Evolutionary conservation across 306 rosid species (phyloP).

Genomic region (Ormosia emarginata): DNA sequence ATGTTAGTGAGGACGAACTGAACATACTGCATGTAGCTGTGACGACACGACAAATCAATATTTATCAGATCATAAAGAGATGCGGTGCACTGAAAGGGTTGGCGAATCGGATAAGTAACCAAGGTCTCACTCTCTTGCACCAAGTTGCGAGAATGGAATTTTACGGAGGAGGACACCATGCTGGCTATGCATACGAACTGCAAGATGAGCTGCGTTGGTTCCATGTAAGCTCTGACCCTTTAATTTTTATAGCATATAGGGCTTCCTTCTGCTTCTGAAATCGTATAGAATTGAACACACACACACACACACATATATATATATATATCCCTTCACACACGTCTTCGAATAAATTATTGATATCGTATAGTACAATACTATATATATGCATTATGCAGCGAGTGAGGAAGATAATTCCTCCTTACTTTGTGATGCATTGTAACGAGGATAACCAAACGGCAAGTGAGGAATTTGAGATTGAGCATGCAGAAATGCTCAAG

Average conservation of each 20-base stretch:
- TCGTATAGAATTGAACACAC: too few relatives aligned
- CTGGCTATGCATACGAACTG: slow-evolving; percentile 26
- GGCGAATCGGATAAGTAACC: not conserved
- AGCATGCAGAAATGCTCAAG: not conserved
- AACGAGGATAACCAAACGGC: not conserved
- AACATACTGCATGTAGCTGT: slow-evolving; percentile 16
- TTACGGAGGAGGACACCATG: not conserved
- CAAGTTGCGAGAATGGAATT: not conserved
- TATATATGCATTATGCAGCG: slow-evolving; percentile 17
- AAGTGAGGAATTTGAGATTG: not conserved
- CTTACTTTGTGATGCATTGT: not conserved
- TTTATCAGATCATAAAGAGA: not conserved
- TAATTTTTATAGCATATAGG: too few relatives aligned
- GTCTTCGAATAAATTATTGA: too few relatives aligned
- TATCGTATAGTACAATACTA: too few relatives aligned
- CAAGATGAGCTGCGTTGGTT: slow-evolving; percentile 34
- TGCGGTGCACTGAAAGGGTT: not conserved
- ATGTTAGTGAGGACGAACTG: not conserved
- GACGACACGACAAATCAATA: not conserved
- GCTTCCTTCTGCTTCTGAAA: too few relatives aligned
- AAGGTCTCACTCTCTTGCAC: slow-evolving; percentile 23
- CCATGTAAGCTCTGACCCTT: not conserved
- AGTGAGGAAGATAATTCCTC: not conserved
- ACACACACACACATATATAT: too few relatives aligned
- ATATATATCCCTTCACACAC: too few relatives aligned